These are phyloP conservation scores for Ilyonectria robusta DNA, from an alignment of 2,329 filamentous ascomycete genomes.

Conservation along the genomic window DNA sequence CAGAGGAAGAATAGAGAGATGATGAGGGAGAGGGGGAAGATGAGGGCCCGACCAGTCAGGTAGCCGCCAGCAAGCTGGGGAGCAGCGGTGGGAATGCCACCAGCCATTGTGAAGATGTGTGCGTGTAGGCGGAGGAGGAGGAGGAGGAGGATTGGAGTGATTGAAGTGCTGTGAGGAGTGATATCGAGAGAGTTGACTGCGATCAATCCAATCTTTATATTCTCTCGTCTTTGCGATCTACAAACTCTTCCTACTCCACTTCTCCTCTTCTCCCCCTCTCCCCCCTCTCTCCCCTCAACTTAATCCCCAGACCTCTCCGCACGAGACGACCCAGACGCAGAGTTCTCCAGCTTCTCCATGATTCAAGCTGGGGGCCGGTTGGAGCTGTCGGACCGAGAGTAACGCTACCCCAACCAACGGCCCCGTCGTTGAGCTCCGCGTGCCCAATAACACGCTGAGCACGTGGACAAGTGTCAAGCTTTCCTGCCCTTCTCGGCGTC, in stretches of 20 bases:
- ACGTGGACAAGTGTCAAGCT: not conserved
- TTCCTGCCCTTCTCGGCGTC: not conserved
- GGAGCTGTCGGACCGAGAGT: conserved; percentile 9
- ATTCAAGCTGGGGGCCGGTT: not conserved
- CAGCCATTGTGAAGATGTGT: conserved; percentile 37
- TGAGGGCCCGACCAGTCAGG: conserved; percentile 46
- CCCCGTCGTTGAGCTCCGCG: not conserved
- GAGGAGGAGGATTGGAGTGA: conserved; percentile 2
- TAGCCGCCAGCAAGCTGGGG: conserved; percentile 43
- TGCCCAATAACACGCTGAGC: not conserved
- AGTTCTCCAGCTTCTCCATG: conserved; percentile 8
- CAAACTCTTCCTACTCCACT: not conserved
- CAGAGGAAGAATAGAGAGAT: conserved; percentile 64
- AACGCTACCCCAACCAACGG: not conserved
- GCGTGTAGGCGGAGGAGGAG: conserved; percentile 2
- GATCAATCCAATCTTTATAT: conserved; percentile 20
- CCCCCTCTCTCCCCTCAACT: not conserved
- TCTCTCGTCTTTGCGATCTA: not conserved
- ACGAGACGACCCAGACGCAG: not conserved
- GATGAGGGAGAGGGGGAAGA: conserved; percentile 74
- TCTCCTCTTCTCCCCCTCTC: not conserved
- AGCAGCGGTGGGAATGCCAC: conserved; percentile 40
- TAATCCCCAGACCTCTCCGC: conserved; percentile 16
- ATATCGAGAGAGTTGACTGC: not conserved
- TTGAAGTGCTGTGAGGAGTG: conserved; percentile 3